Conservation (phyloP, 129 eudicot species). For the Saussurea involucrata region DNA sequence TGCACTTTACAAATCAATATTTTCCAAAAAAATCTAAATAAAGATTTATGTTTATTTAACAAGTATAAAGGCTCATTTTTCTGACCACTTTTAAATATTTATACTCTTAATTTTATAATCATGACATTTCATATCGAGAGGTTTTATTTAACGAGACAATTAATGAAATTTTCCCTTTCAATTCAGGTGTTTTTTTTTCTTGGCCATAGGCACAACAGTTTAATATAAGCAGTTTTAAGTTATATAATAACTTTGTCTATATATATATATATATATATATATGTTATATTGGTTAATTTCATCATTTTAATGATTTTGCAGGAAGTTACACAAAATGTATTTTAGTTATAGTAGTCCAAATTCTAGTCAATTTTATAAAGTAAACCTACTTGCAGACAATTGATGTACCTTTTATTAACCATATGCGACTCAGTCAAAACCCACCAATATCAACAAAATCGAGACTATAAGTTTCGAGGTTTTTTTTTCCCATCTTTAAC, state of each 20-base stretch:
- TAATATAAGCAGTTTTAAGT: too few species aligned
- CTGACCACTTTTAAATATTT: background rate
- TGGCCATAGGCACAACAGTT: too few species aligned
- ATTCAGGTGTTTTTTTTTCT: background rate
- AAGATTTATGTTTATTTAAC: too few species aligned
- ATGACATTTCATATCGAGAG: too few species aligned
- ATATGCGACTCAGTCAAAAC: conserved; percentile 10
- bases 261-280: too few species aligned
- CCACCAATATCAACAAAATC: background rate
- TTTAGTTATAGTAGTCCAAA: background rate
- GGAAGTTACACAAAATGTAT: background rate
- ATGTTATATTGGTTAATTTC: background rate
- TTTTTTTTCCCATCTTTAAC: background rate
- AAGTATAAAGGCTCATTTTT: background rate
- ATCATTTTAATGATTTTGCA: background rate
- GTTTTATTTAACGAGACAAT: background rate
- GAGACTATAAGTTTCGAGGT: background rate
- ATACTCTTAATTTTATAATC: background rate
- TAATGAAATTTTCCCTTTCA: background rate
- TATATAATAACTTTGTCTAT: too few species aligned
- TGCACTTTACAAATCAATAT: too few species aligned
- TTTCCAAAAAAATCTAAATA: too few species aligned
- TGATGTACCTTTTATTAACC: background rate
- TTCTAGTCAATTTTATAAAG: background rate
- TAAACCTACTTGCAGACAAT: background rate